Base-by-base conservation (phyloP, 1,139 yeast species). In the Blastobotrys arbuscula region DNA sequence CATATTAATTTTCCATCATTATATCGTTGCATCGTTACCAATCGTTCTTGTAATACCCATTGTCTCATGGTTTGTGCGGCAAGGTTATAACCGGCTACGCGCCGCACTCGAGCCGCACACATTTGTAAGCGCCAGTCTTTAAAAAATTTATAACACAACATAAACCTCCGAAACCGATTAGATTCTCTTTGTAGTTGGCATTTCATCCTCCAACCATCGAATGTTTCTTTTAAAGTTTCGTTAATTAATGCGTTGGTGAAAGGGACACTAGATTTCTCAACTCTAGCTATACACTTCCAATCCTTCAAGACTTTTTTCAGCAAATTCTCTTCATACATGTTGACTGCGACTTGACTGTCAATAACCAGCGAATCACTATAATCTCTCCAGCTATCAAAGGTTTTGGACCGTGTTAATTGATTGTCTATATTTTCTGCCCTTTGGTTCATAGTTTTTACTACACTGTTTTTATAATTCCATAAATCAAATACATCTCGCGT, bases 21-120 rank as follows among this genome's bases (percentile, higher is more conserved):
- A 36, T 55, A 48, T 30, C 57, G 41, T 5, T 12, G 10, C 39
- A 55, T 44, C n/a, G 50, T 48, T 12, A 28, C 36, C 23, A 45
- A 36, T 16, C 61, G 50, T 30, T 57, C 56, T 13, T 34, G 12
- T 16, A 57, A 48, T 9, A 52, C 38, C 62, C 62, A 59, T 18
- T 21, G 26, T 24, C 47, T 50, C 37, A 55, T 45, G 9, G 31
- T 41, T 15, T 45, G 38, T 19, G 39, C 42, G 8, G 55, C 53
- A 20, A 45, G 28, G 2, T 50, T 38, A 1, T 40, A 31, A 28
- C 41, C 37, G 19, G 21, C 15, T 5, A n/a, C 15, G 19, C 26
- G 24, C 4, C 26, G 15, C 31, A 49, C 38, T 34, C 30, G 41
- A 7, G n/a, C 20, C 23, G 36, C 35, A 13, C 53, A 43, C n/a